Percentiles rank a stretch among this genome's conserved stretches.
Evolutionary conservation across 2,329 filamentous ascomycete genomes (phyloP).

Genomic region (Dothideomycetidae sp.): DNA sequence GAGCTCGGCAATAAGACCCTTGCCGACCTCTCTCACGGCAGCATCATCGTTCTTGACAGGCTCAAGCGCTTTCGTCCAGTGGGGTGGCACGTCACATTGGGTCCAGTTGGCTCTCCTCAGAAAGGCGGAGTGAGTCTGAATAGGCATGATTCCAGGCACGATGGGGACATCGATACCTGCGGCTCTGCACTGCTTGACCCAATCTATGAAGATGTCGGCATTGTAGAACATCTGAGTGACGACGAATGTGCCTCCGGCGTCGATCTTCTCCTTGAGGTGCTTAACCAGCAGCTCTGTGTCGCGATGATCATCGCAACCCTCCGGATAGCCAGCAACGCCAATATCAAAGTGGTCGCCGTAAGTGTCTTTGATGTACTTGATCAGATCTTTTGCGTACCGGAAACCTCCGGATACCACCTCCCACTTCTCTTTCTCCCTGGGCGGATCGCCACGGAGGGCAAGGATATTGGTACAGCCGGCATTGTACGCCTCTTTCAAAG

Average conservation of each 20-base stretch:
- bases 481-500: conserved; percentile 77
- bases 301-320: conserved; percentile 86
- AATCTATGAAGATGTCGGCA: conserved; percentile 82
- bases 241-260: conserved; percentile 83
- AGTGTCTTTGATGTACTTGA: conserved; percentile 62
- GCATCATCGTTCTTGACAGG: conserved; percentile 95
- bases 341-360: conserved; percentile 93
- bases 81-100: conserved; percentile 65
- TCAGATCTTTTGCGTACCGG: conserved; percentile 81
- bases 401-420: conserved; percentile 75
- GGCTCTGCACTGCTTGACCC: conserved; percentile 75
- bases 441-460: conserved; percentile 83
- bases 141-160: conserved; percentile 80
- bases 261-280: conserved; percentile 93
- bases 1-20: conserved; percentile 74
- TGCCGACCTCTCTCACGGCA: conserved; percentile 79
- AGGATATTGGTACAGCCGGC: conserved; percentile 96
- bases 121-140: conserved; percentile 90
- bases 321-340: conserved; percentile 90
- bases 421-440: conserved; percentile 88
- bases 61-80: conserved; percentile 71
- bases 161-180: conserved; percentile 74
- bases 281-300: conserved; percentile 74
- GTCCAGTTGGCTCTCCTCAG: conserved; percentile 82
- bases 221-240: conserved; percentile 99